These are phyloP conservation scores for Bathelium albidoporum DNA, from an alignment of 495 filamentous ascomycete species.

Conservation along the genomic window DNA sequence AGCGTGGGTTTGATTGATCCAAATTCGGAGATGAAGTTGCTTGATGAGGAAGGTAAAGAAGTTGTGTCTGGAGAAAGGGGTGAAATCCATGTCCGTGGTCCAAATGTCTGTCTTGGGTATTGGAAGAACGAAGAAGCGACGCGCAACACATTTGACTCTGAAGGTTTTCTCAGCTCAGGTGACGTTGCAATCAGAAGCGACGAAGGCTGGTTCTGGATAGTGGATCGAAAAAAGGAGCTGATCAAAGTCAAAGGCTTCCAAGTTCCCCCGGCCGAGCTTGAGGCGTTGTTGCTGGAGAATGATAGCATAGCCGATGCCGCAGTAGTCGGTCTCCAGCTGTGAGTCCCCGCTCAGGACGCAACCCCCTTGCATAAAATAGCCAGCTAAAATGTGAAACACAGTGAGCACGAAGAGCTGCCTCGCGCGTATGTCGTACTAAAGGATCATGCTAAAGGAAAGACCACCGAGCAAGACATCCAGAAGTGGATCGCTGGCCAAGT, in stretches of 20 bases:
- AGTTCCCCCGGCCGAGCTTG: constrained; percentile 41
- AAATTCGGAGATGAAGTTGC: constrained; percentile 26
- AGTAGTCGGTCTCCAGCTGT: constrained; percentile 28
- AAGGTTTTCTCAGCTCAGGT: constrained; percentile 31
- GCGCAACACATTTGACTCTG: constrained; percentile 27
- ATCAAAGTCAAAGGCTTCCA: constrained; percentile 39
- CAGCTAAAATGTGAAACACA: not conserved
- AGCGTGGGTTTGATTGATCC: constrained; percentile 31
- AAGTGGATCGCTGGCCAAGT: constrained; percentile 26
- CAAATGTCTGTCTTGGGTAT: constrained; percentile 34
- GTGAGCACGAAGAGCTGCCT: constrained; percentile 32
- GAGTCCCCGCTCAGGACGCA: not conserved
- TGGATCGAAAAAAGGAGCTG: constrained; percentile 35
- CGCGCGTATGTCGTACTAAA: constrained; percentile 28
- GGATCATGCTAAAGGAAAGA: constrained; percentile 16
- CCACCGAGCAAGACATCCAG: constrained; percentile 23
- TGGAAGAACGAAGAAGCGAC: constrained; percentile 32
- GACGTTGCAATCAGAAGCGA: constrained; percentile 30
- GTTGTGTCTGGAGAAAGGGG: constrained; percentile 28
- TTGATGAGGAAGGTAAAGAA: constrained; percentile 30
- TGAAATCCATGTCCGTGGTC: constrained; percentile 31
- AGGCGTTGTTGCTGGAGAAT: constrained; percentile 36
- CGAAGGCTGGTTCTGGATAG: constrained; percentile 31
- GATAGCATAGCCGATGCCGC: constrained; percentile 36
- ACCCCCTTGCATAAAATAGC: no score